Evolutionary conservation across 176 grass and related monocot genomes (phyloP).

Genomic region (Saccharum spontaneum): DNA sequence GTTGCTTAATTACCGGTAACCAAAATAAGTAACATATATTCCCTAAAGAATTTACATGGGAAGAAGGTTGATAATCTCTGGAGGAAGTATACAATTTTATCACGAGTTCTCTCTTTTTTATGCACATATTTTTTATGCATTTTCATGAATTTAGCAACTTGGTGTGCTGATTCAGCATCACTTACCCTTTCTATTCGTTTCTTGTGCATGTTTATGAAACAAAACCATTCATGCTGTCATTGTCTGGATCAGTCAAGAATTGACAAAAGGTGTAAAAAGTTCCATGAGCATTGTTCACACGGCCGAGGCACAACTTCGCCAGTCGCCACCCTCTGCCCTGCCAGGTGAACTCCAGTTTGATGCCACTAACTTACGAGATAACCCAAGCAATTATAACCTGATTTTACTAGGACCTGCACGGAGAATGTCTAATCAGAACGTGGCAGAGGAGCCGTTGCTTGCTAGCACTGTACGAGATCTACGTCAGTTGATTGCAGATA

Average conservation of each 20-base stretch:
- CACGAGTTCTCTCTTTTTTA: background rate
- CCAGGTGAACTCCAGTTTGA: conserved; percentile 38
- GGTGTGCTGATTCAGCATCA: background rate
- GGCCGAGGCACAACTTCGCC: conserved; percentile 53
- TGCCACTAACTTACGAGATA: background rate
- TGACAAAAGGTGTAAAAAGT: conserved; percentile 56
- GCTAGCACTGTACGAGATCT: conserved; percentile 62
- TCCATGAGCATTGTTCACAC: conserved; percentile 59
- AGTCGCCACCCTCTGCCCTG: conserved; percentile 18
- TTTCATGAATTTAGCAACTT: background rate
- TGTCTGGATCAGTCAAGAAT: conserved; percentile 60
- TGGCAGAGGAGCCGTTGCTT: conserved; percentile 31
- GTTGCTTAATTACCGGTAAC: background rate
- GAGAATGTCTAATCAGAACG: conserved; percentile 25
- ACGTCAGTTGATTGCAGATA: conserved; percentile 52
- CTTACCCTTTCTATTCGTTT: background rate
- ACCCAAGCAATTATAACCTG: background rate
- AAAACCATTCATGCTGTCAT: background rate
- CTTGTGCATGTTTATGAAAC: background rate
- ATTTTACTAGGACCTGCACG: conserved; percentile 42
- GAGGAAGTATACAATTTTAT: background rate
- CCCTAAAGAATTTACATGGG: background rate
- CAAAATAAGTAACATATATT: background rate
- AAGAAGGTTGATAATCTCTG: background rate
- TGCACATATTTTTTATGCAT: no score